A percentile compares a stretch with the other conserved stretches of the same genome.
phyloP scores from a whole-genome alignment of 192 early-diverging fungal species.

The Mortierella hygrophila region DNA sequence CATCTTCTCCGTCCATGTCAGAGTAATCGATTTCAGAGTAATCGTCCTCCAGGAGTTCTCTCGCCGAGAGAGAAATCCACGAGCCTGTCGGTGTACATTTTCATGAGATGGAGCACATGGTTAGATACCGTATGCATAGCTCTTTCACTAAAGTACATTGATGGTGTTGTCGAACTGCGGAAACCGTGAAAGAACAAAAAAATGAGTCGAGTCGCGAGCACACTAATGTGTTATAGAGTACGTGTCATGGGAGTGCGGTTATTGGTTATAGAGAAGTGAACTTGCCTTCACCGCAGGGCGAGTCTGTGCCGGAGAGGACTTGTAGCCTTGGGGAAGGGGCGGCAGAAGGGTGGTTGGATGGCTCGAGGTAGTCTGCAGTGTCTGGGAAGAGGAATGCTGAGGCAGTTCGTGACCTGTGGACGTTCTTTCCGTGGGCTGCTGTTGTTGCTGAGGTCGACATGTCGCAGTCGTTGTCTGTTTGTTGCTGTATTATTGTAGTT shows the following conservation, averaged over 20 bases:
- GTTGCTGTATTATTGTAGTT: background rate
- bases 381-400: conserved; percentile 45
- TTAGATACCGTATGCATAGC: background rate
- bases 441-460: background rate
- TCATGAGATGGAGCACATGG: background rate
- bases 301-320: conserved; percentile 44
- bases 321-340: conserved; percentile 39
- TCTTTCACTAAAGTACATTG: background rate
- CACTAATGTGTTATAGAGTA: too few species aligned
- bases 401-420: conserved; percentile 25
- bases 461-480: background rate
- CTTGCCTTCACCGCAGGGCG: conserved; percentile 55
- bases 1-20: conserved; percentile 54
- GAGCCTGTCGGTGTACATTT: conserved; percentile 17
- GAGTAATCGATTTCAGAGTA: conserved; percentile 56
- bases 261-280: background rate
- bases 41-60: conserved; percentile 50
- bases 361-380: conserved; percentile 48
- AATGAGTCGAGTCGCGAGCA: too few species aligned
- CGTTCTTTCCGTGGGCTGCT: background rate
- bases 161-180: background rate
- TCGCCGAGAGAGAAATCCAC: conserved; percentile 48
- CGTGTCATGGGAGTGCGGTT: background rate
- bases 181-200: background rate
- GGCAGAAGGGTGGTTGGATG: conserved; percentile 16